Percentiles rank a stretch among this genome's conserved stretches.
phyloP scores from a whole-genome alignment of 805 yeast species.

The Pachysolen tannophilus region DNA sequence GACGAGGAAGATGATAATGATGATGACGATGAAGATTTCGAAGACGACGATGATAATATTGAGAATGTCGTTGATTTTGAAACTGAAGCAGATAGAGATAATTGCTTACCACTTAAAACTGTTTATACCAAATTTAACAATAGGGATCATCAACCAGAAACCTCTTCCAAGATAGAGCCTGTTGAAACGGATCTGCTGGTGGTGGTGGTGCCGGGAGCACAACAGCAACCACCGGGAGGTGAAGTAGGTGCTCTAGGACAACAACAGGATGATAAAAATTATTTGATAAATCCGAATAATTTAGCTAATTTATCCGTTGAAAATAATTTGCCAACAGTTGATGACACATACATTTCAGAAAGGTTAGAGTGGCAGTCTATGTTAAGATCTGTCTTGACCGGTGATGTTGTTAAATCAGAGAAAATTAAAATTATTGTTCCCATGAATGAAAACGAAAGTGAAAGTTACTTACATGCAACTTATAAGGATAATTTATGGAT shows the following conservation, averaged over 20 bases:
- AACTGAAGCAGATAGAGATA: not conserved
- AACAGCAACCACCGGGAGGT: no score
- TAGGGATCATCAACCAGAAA: no score
- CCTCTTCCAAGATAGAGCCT: no score
- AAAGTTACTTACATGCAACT: conserved; percentile 42
- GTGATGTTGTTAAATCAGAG: conserved; percentile 89
- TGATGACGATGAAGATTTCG: conserved; percentile 23
- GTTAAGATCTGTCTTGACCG: conserved; percentile 84
- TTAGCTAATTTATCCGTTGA: conserved; percentile 6
- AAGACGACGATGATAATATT: conserved; percentile 31
- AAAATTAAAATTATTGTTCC: conserved; percentile 66
- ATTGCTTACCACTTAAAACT: not conserved
- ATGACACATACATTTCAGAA: conserved; percentile 44
- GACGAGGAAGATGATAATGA: conserved; percentile 2
- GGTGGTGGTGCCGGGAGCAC: no score
- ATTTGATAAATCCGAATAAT: conserved; percentile 7
- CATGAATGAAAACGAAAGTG: conserved; percentile 29
- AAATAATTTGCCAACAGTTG: conserved; percentile 3
- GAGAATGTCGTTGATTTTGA: conserved; percentile 12
- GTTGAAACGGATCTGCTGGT: not conserved
- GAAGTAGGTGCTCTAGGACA: no score
- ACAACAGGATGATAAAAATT: conserved; percentile 1
- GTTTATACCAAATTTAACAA: no score
- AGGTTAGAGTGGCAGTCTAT: conserved; percentile 94
- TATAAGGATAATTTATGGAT: conserved; percentile 77